These are phyloP conservation scores for Capronia coronata DNA, from an alignment of 2,329 filamentous ascomycete species.

Conservation along the genomic window DNA sequence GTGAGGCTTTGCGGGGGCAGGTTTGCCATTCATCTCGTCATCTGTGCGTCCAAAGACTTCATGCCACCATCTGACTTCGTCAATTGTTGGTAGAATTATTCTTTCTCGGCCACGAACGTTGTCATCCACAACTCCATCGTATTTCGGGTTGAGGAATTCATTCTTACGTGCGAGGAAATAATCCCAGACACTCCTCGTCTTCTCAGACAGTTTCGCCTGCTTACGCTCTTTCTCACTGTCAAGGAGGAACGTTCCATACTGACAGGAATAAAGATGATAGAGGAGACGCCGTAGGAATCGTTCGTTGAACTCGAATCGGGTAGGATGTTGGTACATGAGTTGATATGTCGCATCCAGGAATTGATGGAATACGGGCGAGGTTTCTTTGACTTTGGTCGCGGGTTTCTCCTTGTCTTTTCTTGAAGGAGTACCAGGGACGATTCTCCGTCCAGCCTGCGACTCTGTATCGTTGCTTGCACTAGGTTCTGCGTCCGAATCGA, in stretches of 20 bases:
- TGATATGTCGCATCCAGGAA: slow-evolving; percentile 95
- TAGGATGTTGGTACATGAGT: slow-evolving; percentile 74
- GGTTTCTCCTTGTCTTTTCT: slow-evolving; percentile 50
- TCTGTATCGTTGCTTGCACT: slow-evolving; percentile 48
- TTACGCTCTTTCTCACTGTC: slow-evolving; percentile 87
- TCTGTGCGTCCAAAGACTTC: slow-evolving; percentile 80
- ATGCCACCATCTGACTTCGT: slow-evolving; percentile 88
- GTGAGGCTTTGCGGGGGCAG: neutral
- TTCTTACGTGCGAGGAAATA: slow-evolving; percentile 78
- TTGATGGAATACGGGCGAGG: slow-evolving; percentile 94
- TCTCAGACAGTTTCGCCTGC: slow-evolving; percentile 61
- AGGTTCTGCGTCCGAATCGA: slow-evolving; percentile 55
- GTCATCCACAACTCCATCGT: slow-evolving; percentile 69
- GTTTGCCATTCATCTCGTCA: slow-evolving; percentile 72
- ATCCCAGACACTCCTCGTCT: slow-evolving; percentile 86
- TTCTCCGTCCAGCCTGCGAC: slow-evolving; percentile 33
- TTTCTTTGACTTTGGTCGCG: slow-evolving; percentile 77
- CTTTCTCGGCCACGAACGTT: slow-evolving; percentile 71
- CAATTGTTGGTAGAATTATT: slow-evolving; percentile 70
- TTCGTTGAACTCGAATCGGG: slow-evolving; percentile 93
- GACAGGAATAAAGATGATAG: slow-evolving; percentile 91
- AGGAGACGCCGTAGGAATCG: slow-evolving; percentile 80
- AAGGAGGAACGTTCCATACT: slow-evolving; percentile 94
- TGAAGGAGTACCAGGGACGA: slow-evolving; percentile 26
- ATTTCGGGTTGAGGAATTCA: slow-evolving; percentile 78